Evolutionary conservation across 2,329 filamentous ascomycete species (phyloP), one percentile per base, ranked within the genome.

Genomic region (Eutypa lata): DNA sequence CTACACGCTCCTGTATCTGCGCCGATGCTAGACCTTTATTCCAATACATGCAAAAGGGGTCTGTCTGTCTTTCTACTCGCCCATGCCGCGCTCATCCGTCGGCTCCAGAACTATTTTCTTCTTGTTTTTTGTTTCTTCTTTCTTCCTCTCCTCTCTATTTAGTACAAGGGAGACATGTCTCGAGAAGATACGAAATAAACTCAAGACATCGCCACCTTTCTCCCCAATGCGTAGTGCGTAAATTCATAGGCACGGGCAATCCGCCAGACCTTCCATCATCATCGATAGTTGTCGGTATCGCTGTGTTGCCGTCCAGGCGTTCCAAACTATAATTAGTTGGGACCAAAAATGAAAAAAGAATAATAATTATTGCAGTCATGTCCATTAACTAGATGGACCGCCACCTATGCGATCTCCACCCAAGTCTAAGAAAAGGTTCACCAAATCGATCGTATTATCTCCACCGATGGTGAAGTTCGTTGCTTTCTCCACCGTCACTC

Each of bases 371-470:
- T 8, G 33, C 40, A 21, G 35, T 6, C 13, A 38, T 38, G 35
- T 14, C 35, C 6, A 38, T 62, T 45, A 64, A 24, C 57, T 42
- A 16, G 48, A 50, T 10, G 47, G 53, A 33, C 58, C 58, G 26
- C 64, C 61, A 24, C 62, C 59, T 19, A 59, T 53, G 53, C 45
- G 57, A 24, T 60, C 62, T 18, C 35, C 46, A 3, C 69, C 69
- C 11, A 69, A 55, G 49, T 77, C 70, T 37, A 82, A 64, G 19
- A 65, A 67, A 22, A 78, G 73, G 51, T 74, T 70, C 18, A 83
- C 71, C 50, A 84, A 64, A 60, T 84, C 75, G 52, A 83, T 71
- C 33, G 72, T 76, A 61, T 76, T 78, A 21, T 71, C 65, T 35
- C 69, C 68, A 8, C 76, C 75, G 28, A 80, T 66, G 7, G 69